Percentiles rank a stretch among this genome's conserved stretches.
These are phyloP conservation scores for Elaeis guineensis DNA, from an alignment of 176 grass and related monocot genomes.

Conservation along the genomic window DNA sequence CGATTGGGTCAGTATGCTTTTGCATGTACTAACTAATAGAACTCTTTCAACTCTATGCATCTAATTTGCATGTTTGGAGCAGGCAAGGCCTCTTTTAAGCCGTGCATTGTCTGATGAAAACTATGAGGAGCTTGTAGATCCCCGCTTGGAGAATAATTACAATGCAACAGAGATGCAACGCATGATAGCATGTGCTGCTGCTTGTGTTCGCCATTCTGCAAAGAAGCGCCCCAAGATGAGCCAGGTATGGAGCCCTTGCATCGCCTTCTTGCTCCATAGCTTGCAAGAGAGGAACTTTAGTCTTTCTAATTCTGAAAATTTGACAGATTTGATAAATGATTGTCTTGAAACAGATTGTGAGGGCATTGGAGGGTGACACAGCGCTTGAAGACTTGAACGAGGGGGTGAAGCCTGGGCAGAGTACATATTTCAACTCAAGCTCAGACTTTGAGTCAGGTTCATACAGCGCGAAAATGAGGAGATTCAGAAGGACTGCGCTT, in stretches of 20 bases:
- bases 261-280: too few species aligned
- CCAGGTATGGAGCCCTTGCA: slow-evolving; percentile 8
- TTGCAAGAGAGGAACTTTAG: too few species aligned
- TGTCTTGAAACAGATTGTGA: background rate
- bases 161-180: slow-evolving; percentile 24
- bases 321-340: too few species aligned
- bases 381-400: background rate
- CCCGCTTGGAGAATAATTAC: slow-evolving; percentile 16
- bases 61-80: background rate
- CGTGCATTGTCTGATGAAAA: slow-evolving; percentile 15
- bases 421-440: background rate
- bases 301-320: too few species aligned
- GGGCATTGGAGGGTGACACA: background rate
- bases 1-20: slow-evolving; percentile 31
- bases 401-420: background rate
- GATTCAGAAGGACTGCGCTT: background rate
- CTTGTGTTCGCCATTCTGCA: slow-evolving; percentile 40
- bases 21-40: too few species aligned
- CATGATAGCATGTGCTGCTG: slow-evolving; percentile 38
- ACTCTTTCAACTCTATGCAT: too few species aligned
- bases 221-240: slow-evolving; percentile 42
- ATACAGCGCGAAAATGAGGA: background rate
- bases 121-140: slow-evolving; percentile 30
- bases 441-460: background rate
- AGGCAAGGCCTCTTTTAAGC: slow-evolving; percentile 23